Evolutionary conservation across 2,329 filamentous ascomycete species (phyloP).

Genomic region (Ophiostoma ips): DNA sequence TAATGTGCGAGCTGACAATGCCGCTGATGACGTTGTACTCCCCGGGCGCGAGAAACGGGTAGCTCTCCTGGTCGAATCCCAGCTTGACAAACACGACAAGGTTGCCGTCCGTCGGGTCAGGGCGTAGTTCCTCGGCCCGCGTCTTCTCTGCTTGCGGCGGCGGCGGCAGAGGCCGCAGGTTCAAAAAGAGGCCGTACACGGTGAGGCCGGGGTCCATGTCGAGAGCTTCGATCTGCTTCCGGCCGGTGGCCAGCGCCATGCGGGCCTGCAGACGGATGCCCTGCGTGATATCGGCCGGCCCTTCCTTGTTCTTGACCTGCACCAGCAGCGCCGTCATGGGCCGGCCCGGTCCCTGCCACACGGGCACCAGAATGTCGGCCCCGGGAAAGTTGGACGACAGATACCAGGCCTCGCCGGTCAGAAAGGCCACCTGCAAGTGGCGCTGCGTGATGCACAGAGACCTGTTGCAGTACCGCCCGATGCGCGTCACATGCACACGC

Average conservation of each 20-base stretch:
- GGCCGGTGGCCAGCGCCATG: background rate
- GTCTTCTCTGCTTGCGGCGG: background rate
- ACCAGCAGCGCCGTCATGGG: conserved; percentile 2
- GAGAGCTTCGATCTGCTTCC: background rate
- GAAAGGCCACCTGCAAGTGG: background rate
- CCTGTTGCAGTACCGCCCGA: background rate
- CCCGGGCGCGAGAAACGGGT: background rate
- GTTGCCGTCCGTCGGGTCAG: background rate
- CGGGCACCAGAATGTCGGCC: conserved; percentile 1
- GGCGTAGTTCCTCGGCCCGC: background rate
- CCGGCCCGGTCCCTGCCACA: conserved; percentile 1
- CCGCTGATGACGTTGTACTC: background rate
- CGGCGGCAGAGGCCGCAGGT: background rate
- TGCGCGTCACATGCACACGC: background rate
- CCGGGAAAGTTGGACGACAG: background rate
- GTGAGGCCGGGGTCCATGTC: background rate
- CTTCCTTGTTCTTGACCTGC: background rate
- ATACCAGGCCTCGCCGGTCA: background rate
- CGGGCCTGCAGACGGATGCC: background rate
- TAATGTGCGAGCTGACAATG: background rate
- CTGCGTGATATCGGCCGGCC: background rate
- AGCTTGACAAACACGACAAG: background rate
- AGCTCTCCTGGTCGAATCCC: background rate
- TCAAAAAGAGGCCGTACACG: background rate
- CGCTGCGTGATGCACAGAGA: background rate